Evolutionary conservation across 345 rosid genomes (phyloP).

Genomic region (Eutrema heterophyllum): DNA sequence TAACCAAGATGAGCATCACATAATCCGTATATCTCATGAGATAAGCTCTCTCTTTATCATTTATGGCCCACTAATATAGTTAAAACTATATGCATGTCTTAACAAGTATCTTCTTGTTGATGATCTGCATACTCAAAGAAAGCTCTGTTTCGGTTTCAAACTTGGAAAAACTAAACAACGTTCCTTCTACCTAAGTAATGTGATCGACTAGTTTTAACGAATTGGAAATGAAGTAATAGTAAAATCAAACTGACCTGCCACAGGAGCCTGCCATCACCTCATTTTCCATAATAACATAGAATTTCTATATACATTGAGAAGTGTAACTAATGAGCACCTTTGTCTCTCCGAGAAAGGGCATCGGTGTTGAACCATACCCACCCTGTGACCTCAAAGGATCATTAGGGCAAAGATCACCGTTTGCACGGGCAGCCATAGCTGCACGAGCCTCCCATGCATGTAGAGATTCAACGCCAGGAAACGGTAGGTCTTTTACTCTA

Average conservation of each 20-base stretch:
- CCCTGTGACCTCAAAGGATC: conserved; percentile 76
- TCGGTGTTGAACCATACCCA: conserved; percentile 75
- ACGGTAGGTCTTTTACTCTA: conserved; percentile 72
- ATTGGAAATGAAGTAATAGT: background rate
- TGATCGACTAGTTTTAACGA: background rate
- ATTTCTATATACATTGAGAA: conserved; percentile 7
- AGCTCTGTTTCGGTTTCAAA: background rate
- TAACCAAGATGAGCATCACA: background rate
- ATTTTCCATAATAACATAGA: conserved; percentile 1
- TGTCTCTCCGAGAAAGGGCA: conserved; percentile 89
- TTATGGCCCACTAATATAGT: background rate
- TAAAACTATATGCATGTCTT: background rate
- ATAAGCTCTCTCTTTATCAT: background rate
- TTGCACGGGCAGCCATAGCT: conserved; percentile 55
- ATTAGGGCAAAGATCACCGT: conserved; percentile 58
- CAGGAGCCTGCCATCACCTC: conserved; percentile 28
- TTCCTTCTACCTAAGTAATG: background rate
- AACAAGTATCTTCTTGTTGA: background rate
- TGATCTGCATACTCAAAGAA: background rate
- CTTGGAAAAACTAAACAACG: background rate
- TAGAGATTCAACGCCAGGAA: conserved; percentile 74
- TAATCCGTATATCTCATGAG: background rate
- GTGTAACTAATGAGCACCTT: conserved; percentile 42
- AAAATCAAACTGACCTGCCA: conserved; percentile 40
- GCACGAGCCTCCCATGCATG: conserved; percentile 95